Percentiles rank a stretch among this genome's conserved stretches.
These are phyloP conservation scores for Megacollybia marginata DNA, from an alignment of 768 basidiomycete genomes.

Conservation along the genomic window DNA sequence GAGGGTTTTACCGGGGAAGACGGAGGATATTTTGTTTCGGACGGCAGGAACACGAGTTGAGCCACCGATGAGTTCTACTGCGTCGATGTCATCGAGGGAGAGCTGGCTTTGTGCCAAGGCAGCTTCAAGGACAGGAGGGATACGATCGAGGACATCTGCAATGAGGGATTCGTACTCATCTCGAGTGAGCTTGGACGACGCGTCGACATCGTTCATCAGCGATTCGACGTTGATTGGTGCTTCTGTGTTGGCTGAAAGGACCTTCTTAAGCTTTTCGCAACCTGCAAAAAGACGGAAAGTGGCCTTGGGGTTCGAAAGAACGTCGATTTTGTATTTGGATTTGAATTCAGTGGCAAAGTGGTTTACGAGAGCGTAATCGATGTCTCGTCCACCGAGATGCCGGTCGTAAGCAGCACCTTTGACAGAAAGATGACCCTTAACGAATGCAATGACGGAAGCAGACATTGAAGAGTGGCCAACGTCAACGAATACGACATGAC, in stretches of 20 bases:
- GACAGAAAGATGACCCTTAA: constrained; percentile 86
- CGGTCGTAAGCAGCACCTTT: constrained; percentile 87
- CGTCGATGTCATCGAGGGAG: constrained; percentile 77
- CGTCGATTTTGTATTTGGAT: constrained; percentile 97
- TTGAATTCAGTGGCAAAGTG: constrained; percentile 93
- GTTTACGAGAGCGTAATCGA: constrained; percentile 84
- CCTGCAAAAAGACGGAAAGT: constrained; percentile 82
- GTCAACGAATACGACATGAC: constrained; percentile 91
- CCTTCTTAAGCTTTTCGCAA: constrained; percentile 94
- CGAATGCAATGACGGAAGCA: constrained; percentile 83
- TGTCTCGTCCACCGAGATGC: constrained; percentile 92
- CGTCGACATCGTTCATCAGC: constrained; percentile 94
- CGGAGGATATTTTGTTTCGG: constrained; percentile 76
- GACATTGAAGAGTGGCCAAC: constrained; percentile 91
- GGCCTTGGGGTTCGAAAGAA: constrained; percentile 85
- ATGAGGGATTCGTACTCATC: constrained; percentile 81
- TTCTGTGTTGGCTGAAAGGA: constrained; percentile 89
- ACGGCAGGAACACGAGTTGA: constrained; percentile 90
- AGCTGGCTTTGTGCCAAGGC: constrained; percentile 80
- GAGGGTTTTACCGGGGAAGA: constrained; percentile 78
- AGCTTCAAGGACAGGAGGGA: constrained; percentile 65
- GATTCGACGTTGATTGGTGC: constrained; percentile 90
- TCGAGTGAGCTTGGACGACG: constrained; percentile 75
- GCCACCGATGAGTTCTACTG: constrained; percentile 91
- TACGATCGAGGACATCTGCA: constrained; percentile 65